Conservation (phyloP, 208 protist genomes). For the Trypanosoma conorhini region DNA sequence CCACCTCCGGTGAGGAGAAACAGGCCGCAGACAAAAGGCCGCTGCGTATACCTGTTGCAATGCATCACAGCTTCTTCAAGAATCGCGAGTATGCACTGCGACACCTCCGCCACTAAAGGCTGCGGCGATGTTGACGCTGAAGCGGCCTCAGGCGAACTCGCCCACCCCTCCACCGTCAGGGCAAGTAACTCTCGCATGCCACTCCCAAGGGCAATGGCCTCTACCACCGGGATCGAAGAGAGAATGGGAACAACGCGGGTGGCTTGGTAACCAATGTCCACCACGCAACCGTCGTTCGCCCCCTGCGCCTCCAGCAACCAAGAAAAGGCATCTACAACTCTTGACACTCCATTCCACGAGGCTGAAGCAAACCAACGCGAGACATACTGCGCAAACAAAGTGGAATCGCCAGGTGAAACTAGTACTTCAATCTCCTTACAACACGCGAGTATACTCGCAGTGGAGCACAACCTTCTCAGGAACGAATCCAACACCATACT, state of each 20-base stretch:
- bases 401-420: conserved; percentile 13
- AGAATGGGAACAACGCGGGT: conserved; percentile 36
- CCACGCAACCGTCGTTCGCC: conserved; percentile 24
- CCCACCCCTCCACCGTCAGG: not conserved
- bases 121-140: not conserved
- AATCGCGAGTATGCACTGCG: conserved; percentile 5
- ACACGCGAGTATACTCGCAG: conserved; percentile 1
- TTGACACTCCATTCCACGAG: conserved; percentile 1
- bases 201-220: conserved; percentile 12
- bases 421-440: conserved; percentile 20
- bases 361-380: conserved; percentile 15
- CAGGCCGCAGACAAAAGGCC: not conserved
- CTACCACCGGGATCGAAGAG: conserved; percentile 18
- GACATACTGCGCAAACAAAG: conserved; percentile 23
- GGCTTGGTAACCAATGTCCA: conserved; percentile 38
- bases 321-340: conserved; percentile 10
- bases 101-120: not conserved
- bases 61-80: conserved; percentile 7
- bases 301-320: conserved; percentile 16
- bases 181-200: not conserved
- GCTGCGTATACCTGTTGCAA: conserved; percentile 19
- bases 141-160: not conserved
- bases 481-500: conserved; percentile 19
- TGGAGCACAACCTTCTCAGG: conserved; percentile 3
- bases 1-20: conserved; percentile 19